A percentile compares a stretch with the other conserved stretches of the same genome.
These are phyloP conservation scores for Boehmeria nivea DNA, from an alignment of 306 rosid genomes.

Conservation along the genomic window DNA sequence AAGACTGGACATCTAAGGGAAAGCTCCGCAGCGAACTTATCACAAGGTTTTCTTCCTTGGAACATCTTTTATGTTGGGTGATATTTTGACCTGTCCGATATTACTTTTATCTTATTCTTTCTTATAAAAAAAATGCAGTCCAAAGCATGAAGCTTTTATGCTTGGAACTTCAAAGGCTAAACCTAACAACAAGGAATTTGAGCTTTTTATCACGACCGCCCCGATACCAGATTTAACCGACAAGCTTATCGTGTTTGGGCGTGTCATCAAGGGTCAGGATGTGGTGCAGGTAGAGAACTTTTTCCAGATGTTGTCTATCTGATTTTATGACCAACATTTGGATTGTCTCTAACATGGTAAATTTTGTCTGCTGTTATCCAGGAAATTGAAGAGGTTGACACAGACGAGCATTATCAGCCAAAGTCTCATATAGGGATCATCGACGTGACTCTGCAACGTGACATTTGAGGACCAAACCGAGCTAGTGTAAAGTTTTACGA, in stretches of 20 bases:
- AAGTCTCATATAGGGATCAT: slow-evolving; percentile 64
- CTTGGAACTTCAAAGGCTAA: slow-evolving; percentile 87
- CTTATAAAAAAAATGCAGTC: slow-evolving; percentile 25
- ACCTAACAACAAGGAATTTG: slow-evolving; percentile 58
- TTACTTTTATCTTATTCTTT: too few species aligned
- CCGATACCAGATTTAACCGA: slow-evolving; percentile 92
- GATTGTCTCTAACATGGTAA: background rate
- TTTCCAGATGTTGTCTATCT: background rate
- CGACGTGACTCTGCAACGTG: slow-evolving; percentile 54
- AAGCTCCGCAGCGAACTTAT: slow-evolving; percentile 52
- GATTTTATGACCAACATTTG: background rate
- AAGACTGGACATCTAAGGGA: slow-evolving; percentile 80
- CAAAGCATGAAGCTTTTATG: slow-evolving; percentile 91
- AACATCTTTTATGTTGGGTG: background rate
- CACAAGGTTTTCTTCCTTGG: slow-evolving; percentile 30
- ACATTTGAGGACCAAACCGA: slow-evolving; percentile 29
- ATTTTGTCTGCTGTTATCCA: slow-evolving; percentile 18
- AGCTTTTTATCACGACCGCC: slow-evolving; percentile 92
- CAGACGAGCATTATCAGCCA: slow-evolving; percentile 86
- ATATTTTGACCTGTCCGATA: background rate
- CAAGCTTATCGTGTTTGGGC: slow-evolving; percentile 82
- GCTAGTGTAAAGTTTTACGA: slow-evolving; percentile 12
- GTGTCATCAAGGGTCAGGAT: slow-evolving; percentile 84
- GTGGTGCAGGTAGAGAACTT: slow-evolving; percentile 77
- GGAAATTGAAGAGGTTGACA: slow-evolving; percentile 94